phyloP scores from a whole-genome alignment of 2,329 filamentous ascomycete genomes.

The Aspergillus tubingensis region DNA sequence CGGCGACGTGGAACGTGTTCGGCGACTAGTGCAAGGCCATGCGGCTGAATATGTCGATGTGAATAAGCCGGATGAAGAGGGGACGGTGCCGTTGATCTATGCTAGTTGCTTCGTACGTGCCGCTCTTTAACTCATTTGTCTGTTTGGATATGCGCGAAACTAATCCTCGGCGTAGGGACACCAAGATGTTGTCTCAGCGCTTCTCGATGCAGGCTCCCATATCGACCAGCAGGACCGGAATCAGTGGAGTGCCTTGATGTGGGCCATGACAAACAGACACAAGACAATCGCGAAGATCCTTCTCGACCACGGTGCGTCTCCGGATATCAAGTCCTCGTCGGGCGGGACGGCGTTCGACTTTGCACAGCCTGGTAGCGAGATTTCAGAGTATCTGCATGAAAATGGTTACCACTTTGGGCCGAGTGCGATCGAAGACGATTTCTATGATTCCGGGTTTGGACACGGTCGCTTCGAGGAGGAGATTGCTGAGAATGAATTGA shows the following conservation, averaged over 20 bases:
- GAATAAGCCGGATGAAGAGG: constrained; percentile 87
- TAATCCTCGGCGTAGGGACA: constrained; percentile 64
- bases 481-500: constrained; percentile 93
- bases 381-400: constrained; percentile 91
- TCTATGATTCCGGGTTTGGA: constrained; percentile 88
- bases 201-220: constrained; percentile 81
- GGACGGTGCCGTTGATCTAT: constrained; percentile 94
- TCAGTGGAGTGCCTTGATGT: constrained; percentile 97
- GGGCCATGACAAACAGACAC: constrained; percentile 98
- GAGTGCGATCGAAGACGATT: constrained; percentile 66
- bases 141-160: background rate
- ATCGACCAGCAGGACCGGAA: constrained; percentile 95
- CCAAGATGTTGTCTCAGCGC: constrained; percentile 78
- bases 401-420: constrained; percentile 73
- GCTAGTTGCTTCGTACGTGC: constrained; percentile 88
- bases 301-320: constrained; percentile 90
- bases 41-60: constrained; percentile 78
- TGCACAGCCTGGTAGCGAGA: constrained; percentile 90
- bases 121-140: background rate
- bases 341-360: constrained; percentile 96
- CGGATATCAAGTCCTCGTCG: constrained; percentile 90
- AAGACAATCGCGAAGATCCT: constrained; percentile 93
- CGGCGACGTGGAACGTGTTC: constrained; percentile 81
- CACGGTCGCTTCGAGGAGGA: constrained; percentile 97
- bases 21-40: constrained; percentile 71